phyloP scores from a whole-genome alignment of 805 yeast genomes.

The Priceomyces medius region DNA sequence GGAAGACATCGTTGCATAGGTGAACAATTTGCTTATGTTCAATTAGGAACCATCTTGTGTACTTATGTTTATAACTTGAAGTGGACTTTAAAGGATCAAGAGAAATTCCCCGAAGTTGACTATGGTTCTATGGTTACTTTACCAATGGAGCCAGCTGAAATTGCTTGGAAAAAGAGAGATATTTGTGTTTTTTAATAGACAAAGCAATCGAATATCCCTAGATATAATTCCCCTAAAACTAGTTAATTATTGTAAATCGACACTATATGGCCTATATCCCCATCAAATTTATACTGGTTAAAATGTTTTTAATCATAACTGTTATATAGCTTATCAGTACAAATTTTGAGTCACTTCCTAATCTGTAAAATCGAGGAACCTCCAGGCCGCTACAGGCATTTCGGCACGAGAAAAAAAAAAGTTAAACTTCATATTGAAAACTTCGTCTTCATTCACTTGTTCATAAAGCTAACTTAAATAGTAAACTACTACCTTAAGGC shows the following conservation, averaged over 20 bases:
- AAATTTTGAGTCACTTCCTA: no score
- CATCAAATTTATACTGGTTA: no score
- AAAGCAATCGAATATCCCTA: no score
- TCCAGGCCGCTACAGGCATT: background rate
- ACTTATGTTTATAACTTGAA: conserved; percentile 71
- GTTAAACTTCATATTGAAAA: no score
- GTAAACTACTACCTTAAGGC: background rate
- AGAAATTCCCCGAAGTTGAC: conserved; percentile 62
- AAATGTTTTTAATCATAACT: no score
- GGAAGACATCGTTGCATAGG: conserved; percentile 99
- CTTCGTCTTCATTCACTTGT: no score
- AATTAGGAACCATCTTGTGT: conserved; percentile 80
- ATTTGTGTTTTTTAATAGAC: conserved; percentile 26
- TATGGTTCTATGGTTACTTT: conserved; percentile 90
- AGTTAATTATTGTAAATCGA: no score
- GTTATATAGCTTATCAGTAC: no score
- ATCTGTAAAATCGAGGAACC: no score
- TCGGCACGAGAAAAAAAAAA: background rate
- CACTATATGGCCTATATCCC: no score
- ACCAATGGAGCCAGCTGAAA: conserved; percentile 74
- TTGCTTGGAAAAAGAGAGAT: conserved; percentile 69
- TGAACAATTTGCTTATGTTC: conserved; percentile 95
- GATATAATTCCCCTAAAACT: no score
- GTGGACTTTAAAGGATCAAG: conserved; percentile 57
- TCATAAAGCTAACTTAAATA: background rate